Evolutionary conservation across 1,139 yeast genomes (phyloP), one percentile per base, ranked within the genome.

Genomic region (Saccharomyces pastorianus): DNA sequence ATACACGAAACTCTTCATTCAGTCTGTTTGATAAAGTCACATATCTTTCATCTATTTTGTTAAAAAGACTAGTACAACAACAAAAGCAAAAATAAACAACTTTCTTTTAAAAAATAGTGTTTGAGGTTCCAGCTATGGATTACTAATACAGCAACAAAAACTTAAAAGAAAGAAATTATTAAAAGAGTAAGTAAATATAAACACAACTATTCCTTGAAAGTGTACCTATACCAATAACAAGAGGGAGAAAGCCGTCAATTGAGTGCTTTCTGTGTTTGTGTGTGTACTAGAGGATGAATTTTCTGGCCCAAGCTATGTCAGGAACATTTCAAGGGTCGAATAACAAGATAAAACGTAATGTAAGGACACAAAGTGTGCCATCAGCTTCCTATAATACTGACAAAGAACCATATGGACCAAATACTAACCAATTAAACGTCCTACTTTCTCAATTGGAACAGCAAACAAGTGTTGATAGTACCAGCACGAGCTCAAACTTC

Each of bases 401-500:
- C 38, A 32, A 32, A 32, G 38, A 32, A 32, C 38, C 38, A 32
- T 32, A 32, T n/a, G 38, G 14, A 32, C 14, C 38, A 32, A 51
- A 52, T 55, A 53, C 53, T 53, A 55, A 53, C 53, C 38, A 32
- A 14, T 50, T 55, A 38, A 50, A 52, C 49, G 34, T 51, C 20
- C 53, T 54, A 27, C 48, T 57, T 51, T 53, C 52, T 47, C 57
- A 61, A 56, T 65, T 63, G 60, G 61, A 62, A 50, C 61, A 59
- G 49, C 57, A 57, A 53, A 56, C 61, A 47, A 55, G 51, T 34
- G 46, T 53, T 34, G 55, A 55, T 48, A 58, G 53, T 41, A 54
- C 61, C 29, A 58, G 57, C 34, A 58, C 64, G 28, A 59, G 61
- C n/a, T 55, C 64, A 25, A 63, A 64, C 52, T 65, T 65, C 55